Base-by-base conservation (phyloP, 2,329 filamentous ascomycete genomes). In the Diaporthe australafricana region DNA sequence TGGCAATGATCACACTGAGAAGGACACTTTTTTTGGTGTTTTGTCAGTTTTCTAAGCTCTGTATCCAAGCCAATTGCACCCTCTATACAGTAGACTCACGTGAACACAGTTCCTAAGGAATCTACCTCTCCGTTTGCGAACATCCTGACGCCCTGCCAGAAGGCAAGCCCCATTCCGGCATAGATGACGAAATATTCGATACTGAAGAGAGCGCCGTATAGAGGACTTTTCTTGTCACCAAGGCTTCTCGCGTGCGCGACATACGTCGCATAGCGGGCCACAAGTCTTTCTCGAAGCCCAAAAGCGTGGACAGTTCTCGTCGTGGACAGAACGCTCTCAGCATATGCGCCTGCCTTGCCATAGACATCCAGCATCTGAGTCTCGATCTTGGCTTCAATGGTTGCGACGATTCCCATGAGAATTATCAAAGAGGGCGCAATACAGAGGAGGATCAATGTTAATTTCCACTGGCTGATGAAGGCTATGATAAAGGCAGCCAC, bases 361-460 rank as follows among this genome's bases (percentile, higher is more conserved):
- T 63, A 63, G 27, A n/a, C 16, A 1, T 30, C 57, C 40, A 63
- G 17, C 40, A 63, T 63, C 57, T 47, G 40, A 25, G 16, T 17
- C 12, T 63, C 57, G 16, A 47, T 30, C 17, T 47, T 47, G 25
- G 57, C 57, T 12, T 63, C 57, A 5, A 63, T 47, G 5, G 32
- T 9, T 11, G 57, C 40, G 4, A 63, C 57, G 32, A 47, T 12
- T 0, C 40, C 40, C 40, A 63, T 47, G 16, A 63, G 11, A n/a
- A 32, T 63, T 12, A 63, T 47, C n/a, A 47, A 25, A 9, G 40
- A n/a, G 8, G 86, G 84, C 0, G 87, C 79, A 52, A 87, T 84
- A 72, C 80, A 80, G 45, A 86, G 76, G n/a, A 85, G 81, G 63
- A 84, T 82, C 2, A 84, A 75, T 0, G 83, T 81, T 5, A 84